phyloP scores from a whole-genome alignment of 176 grass and related monocot genomes.

The Musa beccarii region DNA sequence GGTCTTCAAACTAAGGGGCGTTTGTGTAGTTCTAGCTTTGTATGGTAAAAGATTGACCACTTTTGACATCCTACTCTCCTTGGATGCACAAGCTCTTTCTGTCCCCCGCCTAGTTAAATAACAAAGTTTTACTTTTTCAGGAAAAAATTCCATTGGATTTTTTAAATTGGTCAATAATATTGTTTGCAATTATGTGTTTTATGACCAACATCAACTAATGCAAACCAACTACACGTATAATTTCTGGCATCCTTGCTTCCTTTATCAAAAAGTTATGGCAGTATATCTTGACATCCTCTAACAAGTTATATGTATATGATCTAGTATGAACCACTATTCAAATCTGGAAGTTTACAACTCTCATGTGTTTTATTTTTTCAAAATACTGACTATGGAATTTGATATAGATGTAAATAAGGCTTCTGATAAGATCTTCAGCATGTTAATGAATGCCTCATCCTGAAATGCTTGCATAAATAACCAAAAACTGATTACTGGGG shows the following conservation, averaged over 20 bases:
- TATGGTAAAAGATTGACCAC: no score
- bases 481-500: neutral
- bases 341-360: neutral
- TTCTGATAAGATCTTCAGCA: neutral
- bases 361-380: neutral
- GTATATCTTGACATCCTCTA: no score
- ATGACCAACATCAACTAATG: no score
- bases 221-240: neutral
- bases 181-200: no score
- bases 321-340: neutral
- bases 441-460: neutral
- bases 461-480: neutral
- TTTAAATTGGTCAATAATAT: no score
- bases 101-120: no score
- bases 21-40: no score
- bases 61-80: no score
- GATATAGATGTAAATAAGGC: neutral
- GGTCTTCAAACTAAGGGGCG: no score
- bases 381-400: neutral
- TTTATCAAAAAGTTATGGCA: neutral
- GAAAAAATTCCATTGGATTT: no score
- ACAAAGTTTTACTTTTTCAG: no score
- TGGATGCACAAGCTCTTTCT: no score
- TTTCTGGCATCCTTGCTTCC: neutral
- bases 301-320: neutral